Evolutionary conservation across 2,329 filamentous ascomycete genomes (phyloP).

Genomic region (Daldinia eschscholtzii): DNA sequence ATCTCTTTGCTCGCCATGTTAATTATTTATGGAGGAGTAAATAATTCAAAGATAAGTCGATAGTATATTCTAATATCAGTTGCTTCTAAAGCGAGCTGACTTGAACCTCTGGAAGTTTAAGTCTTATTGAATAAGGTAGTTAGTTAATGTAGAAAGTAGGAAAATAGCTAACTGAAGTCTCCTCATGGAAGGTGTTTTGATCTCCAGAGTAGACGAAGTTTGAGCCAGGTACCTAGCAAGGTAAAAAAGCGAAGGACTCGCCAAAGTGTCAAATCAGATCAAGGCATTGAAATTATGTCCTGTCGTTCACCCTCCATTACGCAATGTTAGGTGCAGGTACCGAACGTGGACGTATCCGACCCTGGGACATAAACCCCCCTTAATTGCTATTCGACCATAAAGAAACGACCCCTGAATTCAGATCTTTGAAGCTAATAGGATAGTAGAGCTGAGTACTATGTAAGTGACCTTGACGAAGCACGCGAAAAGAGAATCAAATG

Average conservation of each 20-base stretch:
- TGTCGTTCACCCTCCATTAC: conserved; percentile 7
- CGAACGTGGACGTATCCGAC: background rate
- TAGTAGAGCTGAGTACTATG: conserved; percentile 1
- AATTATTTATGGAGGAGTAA: background rate
- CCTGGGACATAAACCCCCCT: background rate
- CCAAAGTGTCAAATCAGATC: background rate
- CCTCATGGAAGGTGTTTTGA: background rate
- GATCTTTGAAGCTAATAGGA: background rate
- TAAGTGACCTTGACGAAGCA: background rate
- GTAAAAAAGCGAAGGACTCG: background rate
- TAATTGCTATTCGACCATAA: background rate
- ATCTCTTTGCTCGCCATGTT: conserved; percentile 4
- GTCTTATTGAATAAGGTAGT: too few species aligned
- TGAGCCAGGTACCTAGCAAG: background rate
- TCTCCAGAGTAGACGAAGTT: background rate
- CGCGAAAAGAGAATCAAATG: conserved; percentile 2
- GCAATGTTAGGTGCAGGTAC: background rate
- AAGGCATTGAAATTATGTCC: background rate
- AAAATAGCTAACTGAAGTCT: background rate
- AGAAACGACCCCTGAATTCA: background rate
- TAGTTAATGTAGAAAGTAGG: background rate
- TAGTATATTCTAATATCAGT: background rate
- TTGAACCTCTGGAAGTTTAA: background rate
- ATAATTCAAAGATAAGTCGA: background rate
- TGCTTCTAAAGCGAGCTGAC: background rate